These are phyloP conservation scores for Cyclotella baltica DNA, from an alignment of 108 stramenopile genomes.

Conservation along the genomic window DNA sequence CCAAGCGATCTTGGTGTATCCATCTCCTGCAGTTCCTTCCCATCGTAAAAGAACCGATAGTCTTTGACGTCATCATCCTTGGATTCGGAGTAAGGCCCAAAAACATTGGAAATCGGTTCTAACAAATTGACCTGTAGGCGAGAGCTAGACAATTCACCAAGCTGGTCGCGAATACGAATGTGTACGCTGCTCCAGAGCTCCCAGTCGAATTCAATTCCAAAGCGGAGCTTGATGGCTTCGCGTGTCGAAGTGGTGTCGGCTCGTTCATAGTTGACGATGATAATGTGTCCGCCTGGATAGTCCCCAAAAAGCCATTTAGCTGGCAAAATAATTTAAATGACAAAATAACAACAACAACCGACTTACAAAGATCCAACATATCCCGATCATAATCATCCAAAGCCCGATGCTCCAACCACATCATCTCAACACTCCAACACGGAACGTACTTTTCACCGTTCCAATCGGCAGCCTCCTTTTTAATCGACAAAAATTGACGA, in stretches of 20 bases:
- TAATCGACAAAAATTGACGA: conserved; percentile 79
- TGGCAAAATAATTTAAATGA: conserved; percentile 21
- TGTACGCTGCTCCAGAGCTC: conserved; percentile 60
- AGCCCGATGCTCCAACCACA: conserved; percentile 75
- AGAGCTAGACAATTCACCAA: conserved; percentile 5
- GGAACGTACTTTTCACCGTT: conserved; percentile 60
- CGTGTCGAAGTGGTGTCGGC: conserved; percentile 45
- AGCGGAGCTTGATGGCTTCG: conserved; percentile 67
- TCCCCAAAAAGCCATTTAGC: conserved; percentile 31
- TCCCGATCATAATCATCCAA: conserved; percentile 70
- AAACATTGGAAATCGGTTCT: conserved; percentile 4
- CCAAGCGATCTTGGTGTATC: conserved; percentile 6
- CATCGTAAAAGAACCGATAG: conserved; percentile 20
- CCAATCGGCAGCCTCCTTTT: conserved; percentile 76
- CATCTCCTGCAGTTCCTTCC: not conserved
- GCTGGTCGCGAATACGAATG: conserved; percentile 6
- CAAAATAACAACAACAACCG: conserved; percentile 44
- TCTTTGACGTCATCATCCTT: conserved; percentile 11
- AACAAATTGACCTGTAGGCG: conserved; percentile 7
- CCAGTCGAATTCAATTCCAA: conserved; percentile 58
- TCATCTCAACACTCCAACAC: conserved; percentile 64
- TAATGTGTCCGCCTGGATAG: conserved; percentile 24
- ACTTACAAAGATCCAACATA: conserved; percentile 65
- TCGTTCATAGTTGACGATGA: conserved; percentile 29
- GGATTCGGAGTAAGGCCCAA: not conserved